Conservation (phyloP, 2,329 filamentous ascomycete species). For the Neophaeococcomyces aloes region DNA sequence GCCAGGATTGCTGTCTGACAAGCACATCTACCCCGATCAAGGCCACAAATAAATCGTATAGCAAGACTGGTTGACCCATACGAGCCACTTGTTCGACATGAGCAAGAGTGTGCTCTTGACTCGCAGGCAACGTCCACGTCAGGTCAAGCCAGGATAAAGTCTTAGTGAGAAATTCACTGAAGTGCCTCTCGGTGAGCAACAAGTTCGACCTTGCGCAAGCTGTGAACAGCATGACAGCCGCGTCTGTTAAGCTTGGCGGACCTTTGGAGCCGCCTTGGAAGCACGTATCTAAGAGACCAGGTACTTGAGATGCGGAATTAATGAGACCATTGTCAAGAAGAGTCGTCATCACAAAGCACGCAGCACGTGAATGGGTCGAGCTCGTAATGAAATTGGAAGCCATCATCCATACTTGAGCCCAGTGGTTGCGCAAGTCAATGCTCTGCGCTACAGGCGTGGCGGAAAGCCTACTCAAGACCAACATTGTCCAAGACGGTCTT, state of each 20-base stretch:
- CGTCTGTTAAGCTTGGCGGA: conserved; percentile 6
- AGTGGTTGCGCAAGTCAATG: conserved; percentile 4
- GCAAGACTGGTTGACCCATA: conserved; percentile 1
- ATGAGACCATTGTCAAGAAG: conserved; percentile 11
- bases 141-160: conserved; percentile 6
- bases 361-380: conserved; percentile 11
- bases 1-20: neutral
- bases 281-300: neutral
- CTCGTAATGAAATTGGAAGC: conserved; percentile 12
- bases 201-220: neutral
- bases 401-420: conserved; percentile 14
- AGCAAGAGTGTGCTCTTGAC: conserved; percentile 5
- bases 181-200: neutral
- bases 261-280: conserved; percentile 6
- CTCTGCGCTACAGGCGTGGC: neutral
- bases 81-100: neutral
- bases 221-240: conserved; percentile 6
- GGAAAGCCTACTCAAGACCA: conserved; percentile 46
- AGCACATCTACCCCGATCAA: neutral
- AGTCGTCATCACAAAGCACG: conserved; percentile 13
- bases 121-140: conserved; percentile 1
- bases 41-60: conserved; percentile 1
- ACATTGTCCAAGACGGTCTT: conserved; percentile 69
- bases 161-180: neutral
- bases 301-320: neutral